Base-by-base conservation (phyloP, 495 filamentous ascomycete genomes). In the Annulohypoxylon maeteangense region DNA sequence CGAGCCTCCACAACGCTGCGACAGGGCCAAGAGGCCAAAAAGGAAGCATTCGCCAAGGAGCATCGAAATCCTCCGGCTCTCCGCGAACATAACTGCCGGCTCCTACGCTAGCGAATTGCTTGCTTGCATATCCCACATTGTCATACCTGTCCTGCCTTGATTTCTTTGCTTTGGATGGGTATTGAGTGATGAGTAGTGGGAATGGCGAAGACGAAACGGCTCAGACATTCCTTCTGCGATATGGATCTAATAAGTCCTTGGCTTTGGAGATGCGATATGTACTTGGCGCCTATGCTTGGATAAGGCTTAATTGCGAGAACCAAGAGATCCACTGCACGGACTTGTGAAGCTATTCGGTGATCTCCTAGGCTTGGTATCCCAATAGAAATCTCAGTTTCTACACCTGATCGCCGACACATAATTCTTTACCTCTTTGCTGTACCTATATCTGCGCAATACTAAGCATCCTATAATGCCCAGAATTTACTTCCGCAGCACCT, bases 11-110 rank as follows among this genome's bases (percentile, higher is more conserved):
- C 40, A 23, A 38, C 10, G 58, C 69, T 64, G 69, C 69, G 64
- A 72, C 69, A 72, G 20, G 27, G 69, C 69, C 63, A 72, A 72
- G 69, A 62, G 16, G 12, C 20, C 20, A n/a, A 27, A 32, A 11
- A 38, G 16, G 12, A 48, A 58, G 62, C 20, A 63, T 71, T 71
- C 44, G 63, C 68, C 68, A 58, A 72, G 69, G 69, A 67, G 64
- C 51, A 62, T 65, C 57, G n/a, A 63, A 31, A 36, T 65, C 55
- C 60, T 40, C 45, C 45, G 38, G 48, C 18, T 40, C 58, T 6
- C 18, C 36, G 11, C 20, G 5, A 60, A 3, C 1, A 20, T 31
- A 64, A 64, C 16, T 70, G 48, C 67, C 67, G 67, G 40, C 31
- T 38, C 66, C 47, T 20, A 27, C 47, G 25, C 47, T 27, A 51